phyloP scores from a whole-genome alignment of 2,329 filamentous ascomycete genomes.

The Nothomitra cinnamomea region DNA sequence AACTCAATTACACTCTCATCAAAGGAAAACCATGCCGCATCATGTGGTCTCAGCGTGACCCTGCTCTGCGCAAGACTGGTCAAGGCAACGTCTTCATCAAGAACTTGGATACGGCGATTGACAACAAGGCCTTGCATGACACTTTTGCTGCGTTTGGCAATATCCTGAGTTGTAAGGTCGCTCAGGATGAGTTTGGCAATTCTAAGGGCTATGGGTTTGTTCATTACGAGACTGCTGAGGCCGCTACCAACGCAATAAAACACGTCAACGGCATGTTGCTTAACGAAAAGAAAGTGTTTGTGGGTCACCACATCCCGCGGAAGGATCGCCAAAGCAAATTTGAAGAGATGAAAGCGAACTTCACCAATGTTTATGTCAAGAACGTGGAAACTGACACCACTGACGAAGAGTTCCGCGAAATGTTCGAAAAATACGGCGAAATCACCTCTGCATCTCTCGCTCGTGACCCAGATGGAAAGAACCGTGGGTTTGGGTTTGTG shows the following conservation, averaged over 20 bases:
- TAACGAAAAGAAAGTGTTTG: slow-evolving; percentile 99
- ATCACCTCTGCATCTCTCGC: slow-evolving; percentile 93
- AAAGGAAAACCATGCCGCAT: slow-evolving; percentile 98
- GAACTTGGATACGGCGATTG: slow-evolving; percentile 95
- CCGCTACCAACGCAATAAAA: slow-evolving; percentile 93
- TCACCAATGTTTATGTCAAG: slow-evolving; percentile 99
- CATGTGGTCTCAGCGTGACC: slow-evolving; percentile 99
- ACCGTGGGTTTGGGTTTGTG: slow-evolving; percentile 88
- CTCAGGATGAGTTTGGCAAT: slow-evolving; percentile 88
- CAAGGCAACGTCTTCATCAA: slow-evolving; percentile 99
- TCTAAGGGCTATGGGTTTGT: slow-evolving; percentile 99
- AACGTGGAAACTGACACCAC: slow-evolving; percentile 74
- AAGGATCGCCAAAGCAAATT: slow-evolving; percentile 99
- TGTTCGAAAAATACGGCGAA: slow-evolving; percentile 84
- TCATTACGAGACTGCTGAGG: slow-evolving; percentile 98
- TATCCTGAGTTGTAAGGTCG: slow-evolving; percentile 98
- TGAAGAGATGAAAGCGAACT: slow-evolving; percentile 99
- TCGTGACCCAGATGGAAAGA: slow-evolving; percentile 78
- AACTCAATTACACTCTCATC: slow-evolving; percentile 98
- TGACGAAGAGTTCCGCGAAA: slow-evolving; percentile 84
- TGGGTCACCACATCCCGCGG: slow-evolving; percentile 98
- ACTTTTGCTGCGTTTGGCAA: slow-evolving; percentile 98
- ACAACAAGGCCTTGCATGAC: slow-evolving; percentile 99
- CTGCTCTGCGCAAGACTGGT: slow-evolving; percentile 95
- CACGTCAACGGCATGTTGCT: slow-evolving; percentile 98